phyloP scores from a whole-genome alignment of 1,139 yeast genomes.

The Taiozyma onychis region DNA sequence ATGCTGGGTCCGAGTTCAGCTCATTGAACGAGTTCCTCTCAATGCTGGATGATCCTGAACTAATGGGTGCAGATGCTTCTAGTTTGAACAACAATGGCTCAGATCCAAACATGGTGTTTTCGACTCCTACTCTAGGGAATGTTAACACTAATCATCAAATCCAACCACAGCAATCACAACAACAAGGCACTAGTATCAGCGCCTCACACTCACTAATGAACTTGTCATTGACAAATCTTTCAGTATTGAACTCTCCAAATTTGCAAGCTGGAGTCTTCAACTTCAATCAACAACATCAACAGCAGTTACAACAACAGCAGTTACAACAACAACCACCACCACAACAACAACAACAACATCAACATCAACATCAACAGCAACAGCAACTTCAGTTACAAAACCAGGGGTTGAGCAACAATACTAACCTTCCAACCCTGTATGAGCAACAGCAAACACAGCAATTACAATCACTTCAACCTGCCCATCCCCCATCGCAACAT shows the following conservation, averaged over 20 bases:
- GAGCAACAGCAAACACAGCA: slow-evolving; percentile 6
- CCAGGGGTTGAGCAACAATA: too few species aligned
- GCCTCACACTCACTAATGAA: slow-evolving; percentile 21
- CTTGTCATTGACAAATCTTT: slow-evolving; percentile 19
- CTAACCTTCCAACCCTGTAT: slow-evolving; percentile 1
- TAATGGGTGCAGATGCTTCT: slow-evolving; percentile 9
- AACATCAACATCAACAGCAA: slow-evolving; percentile 1
- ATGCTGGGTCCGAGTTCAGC: slow-evolving; percentile 89
- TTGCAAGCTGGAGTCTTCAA: slow-evolving; percentile 7
- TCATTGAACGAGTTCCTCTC: slow-evolving; percentile 85
- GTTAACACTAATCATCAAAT: neutral
- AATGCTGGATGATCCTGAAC: slow-evolving; percentile 77
- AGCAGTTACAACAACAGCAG: slow-evolving; percentile 7
- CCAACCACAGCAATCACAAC: neutral
- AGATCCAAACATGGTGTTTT: neutral
- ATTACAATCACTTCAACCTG: slow-evolving; percentile 11
- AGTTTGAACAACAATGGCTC: neutral
- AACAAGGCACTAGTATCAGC: neutral
- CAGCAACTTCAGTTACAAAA: slow-evolving; percentile 1
- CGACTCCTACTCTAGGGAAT: neutral
- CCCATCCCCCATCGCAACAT: slow-evolving; percentile 9
- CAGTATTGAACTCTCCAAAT: slow-evolving; percentile 19
- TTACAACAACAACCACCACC: slow-evolving; percentile 5
- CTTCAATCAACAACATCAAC: slow-evolving; percentile 6
- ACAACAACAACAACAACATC: slow-evolving; percentile 1